Base-by-base conservation (phyloP, 2,329 filamentous ascomycete species). In the Apiospora aurea region DNA sequence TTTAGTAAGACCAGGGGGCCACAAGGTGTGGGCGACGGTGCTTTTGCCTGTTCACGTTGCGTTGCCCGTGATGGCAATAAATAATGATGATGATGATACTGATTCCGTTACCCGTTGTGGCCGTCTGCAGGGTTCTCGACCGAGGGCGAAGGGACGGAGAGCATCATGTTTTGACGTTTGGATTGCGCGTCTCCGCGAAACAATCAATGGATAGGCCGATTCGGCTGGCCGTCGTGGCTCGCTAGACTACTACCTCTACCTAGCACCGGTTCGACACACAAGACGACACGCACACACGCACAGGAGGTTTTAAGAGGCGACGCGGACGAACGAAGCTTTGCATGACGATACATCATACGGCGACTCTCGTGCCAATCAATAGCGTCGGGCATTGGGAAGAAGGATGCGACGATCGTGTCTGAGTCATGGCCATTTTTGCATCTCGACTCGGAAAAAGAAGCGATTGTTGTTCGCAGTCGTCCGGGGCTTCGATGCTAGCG, bases 391-490 rank as follows among this genome's bases (percentile, higher is more conserved):
- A 29, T n/a, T 41, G 29, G 16, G 57, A 38, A 64, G 34, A 8
- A 41, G 57, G 53, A 38, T 24, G 34, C 8, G 34, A 64, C n/a
- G 57, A 64, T 41, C 29, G 29, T 64, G 57, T 64, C 57, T 64
- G 57, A 64, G 57, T 64, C 57, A 64, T 34, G 57, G 41, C 57
- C 57, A 64, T 21, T 41, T 64, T 64, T 64, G 57, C 57, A 64
- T n/a, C 57, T 64, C 57, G 57, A 64, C 53, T 61, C 53, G 53
- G 38, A n/a, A 38, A 61, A 61, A 38, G 53, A 29, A 29, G 26
- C 26, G 26, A 29, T 29, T 29, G 57, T 64, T 18, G 57, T 41
- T 41, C 57, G 51, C 51, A n/a, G 46, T 57, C 26, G 26, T 18
- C 16, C 26, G 51, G 29, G 13, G 14, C 26, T 57, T 57, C 29